Evolutionary conservation across 2,329 filamentous ascomycete genomes (phyloP).

Genomic region (Aspergillus novoparasiticus): DNA sequence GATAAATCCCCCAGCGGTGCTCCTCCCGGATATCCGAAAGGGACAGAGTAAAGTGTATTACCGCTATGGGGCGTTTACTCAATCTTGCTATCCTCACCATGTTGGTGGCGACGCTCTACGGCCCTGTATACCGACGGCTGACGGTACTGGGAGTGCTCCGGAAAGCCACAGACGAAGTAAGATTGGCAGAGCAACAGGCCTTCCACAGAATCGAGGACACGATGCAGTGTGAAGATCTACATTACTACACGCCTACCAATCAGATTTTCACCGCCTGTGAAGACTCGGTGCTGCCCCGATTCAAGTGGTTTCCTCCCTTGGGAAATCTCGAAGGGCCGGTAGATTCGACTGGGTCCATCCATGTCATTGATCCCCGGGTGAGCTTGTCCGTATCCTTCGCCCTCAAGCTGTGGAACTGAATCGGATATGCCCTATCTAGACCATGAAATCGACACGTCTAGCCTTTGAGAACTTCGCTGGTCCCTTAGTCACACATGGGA

Average conservation of each 20-base stretch:
- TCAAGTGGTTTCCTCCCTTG: conserved; percentile 57
- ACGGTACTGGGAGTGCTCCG: conserved; percentile 29
- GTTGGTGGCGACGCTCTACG: conserved; percentile 23
- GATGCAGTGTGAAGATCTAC: conserved; percentile 61
- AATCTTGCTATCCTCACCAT: conserved; percentile 23
- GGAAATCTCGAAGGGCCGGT: conserved; percentile 44
- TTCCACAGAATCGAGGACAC: conserved; percentile 55
- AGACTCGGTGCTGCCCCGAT: conserved; percentile 44
- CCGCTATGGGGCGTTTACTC: conserved; percentile 26
- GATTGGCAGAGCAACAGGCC: conserved; percentile 32
- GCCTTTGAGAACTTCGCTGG: conserved; percentile 54
- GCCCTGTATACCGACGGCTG: conserved; percentile 21
- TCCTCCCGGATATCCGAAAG: not conserved
- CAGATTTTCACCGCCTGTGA: conserved; percentile 62
- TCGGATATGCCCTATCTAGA: conserved; percentile 37
- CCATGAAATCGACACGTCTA: conserved; percentile 50
- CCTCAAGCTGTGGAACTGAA: not conserved
- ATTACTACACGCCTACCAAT: conserved; percentile 54
- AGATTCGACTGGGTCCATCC: conserved; percentile 34
- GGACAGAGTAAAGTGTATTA: not conserved
- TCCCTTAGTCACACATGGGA: conserved; percentile 62
- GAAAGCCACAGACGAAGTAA: conserved; percentile 20
- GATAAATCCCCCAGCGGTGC: not conserved
- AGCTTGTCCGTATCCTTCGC: not conserved
- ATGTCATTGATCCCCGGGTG: conserved; percentile 59